A percentile compares a stretch with the other conserved stretches of the same genome.
phyloP scores from a whole-genome alignment of 768 basidiomycete genomes.

The Amyloporia xantha region DNA sequence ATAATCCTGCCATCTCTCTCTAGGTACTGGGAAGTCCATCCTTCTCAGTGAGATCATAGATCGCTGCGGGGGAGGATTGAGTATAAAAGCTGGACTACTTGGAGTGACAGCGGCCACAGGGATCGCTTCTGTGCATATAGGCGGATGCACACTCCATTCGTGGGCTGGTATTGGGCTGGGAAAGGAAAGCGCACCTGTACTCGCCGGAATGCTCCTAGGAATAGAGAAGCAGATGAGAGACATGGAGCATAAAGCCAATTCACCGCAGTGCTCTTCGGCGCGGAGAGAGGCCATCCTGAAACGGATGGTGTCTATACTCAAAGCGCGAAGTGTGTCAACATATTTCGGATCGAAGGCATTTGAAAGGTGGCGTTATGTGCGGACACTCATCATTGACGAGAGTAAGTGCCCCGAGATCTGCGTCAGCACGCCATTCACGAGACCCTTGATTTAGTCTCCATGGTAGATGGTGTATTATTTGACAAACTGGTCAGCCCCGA shows the following conservation, averaged over 20 bases:
- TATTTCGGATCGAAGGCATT: slow-evolving; percentile 25
- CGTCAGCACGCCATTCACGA: background rate
- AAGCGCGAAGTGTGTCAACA: background rate
- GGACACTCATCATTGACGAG: slow-evolving; percentile 80
- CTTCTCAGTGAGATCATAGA: slow-evolving; percentile 70
- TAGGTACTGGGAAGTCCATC: slow-evolving; percentile 81
- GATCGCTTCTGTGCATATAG: slow-evolving; percentile 78
- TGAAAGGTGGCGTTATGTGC: slow-evolving; percentile 54
- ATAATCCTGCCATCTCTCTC: background rate
- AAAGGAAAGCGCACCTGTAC: slow-evolving; percentile 42
- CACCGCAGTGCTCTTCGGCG: no score
- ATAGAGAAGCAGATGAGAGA: slow-evolving; percentile 17
- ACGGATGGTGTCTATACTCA: background rate
- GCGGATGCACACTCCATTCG: slow-evolving; percentile 73
- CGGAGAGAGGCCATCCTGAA: background rate
- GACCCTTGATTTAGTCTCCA: slow-evolving; percentile 54
- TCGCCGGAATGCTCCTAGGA: slow-evolving; percentile 48
- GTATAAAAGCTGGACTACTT: slow-evolving; percentile 32
- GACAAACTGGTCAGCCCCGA: slow-evolving; percentile 78
- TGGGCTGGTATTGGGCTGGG: slow-evolving; percentile 81
- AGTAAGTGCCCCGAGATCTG: slow-evolving; percentile 31
- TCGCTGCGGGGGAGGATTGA: slow-evolving; percentile 26
- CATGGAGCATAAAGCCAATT: background rate
- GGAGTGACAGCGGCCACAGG: slow-evolving; percentile 78
- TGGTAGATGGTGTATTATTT: slow-evolving; percentile 77